Base-by-base conservation (phyloP, 352 stramenopile genomes). In the Phytophthora sansomeana region DNA sequence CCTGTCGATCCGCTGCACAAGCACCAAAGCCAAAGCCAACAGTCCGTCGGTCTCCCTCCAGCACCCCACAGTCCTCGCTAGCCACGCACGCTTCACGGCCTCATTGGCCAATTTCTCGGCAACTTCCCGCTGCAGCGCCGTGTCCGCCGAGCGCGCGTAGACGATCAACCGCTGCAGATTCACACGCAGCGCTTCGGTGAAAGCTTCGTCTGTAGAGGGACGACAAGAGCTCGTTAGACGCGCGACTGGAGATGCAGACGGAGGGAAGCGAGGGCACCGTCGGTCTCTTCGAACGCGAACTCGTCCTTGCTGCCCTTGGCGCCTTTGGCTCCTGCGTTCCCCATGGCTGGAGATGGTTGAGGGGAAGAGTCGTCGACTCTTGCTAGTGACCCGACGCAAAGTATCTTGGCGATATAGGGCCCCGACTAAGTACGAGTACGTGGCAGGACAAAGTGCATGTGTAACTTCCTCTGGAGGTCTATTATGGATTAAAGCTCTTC, bases 71-170 rank as follows among this genome's bases (percentile, higher is more conserved):
- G 53, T 24, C 21, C 21, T 9, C 16, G 5, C 14, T 5, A 43
- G 9, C 30, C 16, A 80, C 83, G 43, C 38, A 97, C 89, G 89
- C 68, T 98, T 98, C 38, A 98, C 94, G 21, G 95, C 95, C 62
- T 98, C 91, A 59, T 98, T 98, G 16, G 95, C 95, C 42, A 98
- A 74, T 62, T 97, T 97, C 78, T 98, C 95, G 11, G 95, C 95
- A 5, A 98, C 93, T 65, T 97, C 90, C 46, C 91, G 87, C 75
- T 97, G 92, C 55, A 98, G 77, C 56, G 77, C 74, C 53, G 89
- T 87, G 64, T 98, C 92, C 5, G 92, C 91, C 51, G 89, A 97
- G 70, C 96, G 95, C 57, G 92, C 92, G 76, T 98, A 98, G 48
- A 90, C 88, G 72, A 98, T 97, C 32, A 98, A 73, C 11, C 91